These are phyloP conservation scores for Skeletonema costatum DNA, from an alignment of 108 stramenopile species.

Conservation along the genomic window DNA sequence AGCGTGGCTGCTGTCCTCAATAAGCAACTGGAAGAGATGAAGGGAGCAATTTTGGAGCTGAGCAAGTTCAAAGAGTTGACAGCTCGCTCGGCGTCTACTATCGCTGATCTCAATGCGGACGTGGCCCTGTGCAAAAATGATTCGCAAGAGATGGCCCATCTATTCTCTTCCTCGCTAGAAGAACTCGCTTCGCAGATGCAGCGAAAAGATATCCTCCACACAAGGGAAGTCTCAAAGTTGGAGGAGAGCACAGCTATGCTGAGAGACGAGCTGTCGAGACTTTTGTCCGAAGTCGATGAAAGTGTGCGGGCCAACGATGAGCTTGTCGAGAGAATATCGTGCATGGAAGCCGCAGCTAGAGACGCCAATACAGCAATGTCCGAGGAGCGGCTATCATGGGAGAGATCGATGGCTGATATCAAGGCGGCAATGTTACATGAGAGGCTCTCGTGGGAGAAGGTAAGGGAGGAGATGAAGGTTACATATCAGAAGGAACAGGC, in stretches of 20 bases:
- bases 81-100: not conserved
- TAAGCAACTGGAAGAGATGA: not conserved
- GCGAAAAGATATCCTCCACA: constrained; percentile 1
- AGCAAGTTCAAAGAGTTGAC: constrained; percentile 21
- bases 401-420: constrained; percentile 7
- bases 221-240: constrained; percentile 8
- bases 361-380: not conserved
- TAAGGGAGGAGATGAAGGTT: constrained; percentile 31
- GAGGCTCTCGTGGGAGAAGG: constrained; percentile 25
- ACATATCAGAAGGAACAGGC: constrained; percentile 19
- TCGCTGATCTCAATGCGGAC: constrained; percentile 13
- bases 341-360: not conserved
- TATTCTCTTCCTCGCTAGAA: not conserved
- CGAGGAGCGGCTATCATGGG: not conserved
- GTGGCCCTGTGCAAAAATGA: constrained; percentile 3
- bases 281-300: not conserved
- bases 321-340: not conserved
- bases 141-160: not conserved
- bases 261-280: constrained; percentile 7
- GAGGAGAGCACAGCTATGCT: constrained; percentile 3
- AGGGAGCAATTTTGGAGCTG: constrained; percentile 13
- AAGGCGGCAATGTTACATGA: constrained; percentile 18
- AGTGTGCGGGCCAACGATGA: not conserved
- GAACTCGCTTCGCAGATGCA: constrained; percentile 1
- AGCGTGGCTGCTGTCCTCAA: not conserved